Evolutionary conservation across 345 rosid genomes (phyloP), one percentile per base, ranked within the genome.

Genomic region (Diplotaxis tenuifolia): DNA sequence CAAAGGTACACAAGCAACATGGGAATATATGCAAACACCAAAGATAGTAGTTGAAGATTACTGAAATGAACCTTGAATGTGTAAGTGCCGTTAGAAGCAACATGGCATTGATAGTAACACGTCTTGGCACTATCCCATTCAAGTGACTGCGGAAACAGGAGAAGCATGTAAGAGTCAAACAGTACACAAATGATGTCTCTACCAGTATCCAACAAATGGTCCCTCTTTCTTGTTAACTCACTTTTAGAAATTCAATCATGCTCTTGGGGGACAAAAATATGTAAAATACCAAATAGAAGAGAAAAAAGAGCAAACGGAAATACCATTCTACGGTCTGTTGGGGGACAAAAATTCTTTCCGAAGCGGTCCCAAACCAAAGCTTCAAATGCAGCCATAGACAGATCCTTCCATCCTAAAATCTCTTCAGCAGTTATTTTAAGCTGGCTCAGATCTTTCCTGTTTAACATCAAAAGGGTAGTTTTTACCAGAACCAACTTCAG

Each of bases 341-440:
- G 59, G 10, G 47, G 2, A 62, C 67, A 72, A 50, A 1, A 15
- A 9, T 22, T 0, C 4, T 9, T 12, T 42, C 68, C 58, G 20
- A 77, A 77, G 8, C 58, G 16, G 1, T 74, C 12, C 90, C 94
- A 92, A 59, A 88, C 78, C 22, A 62, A 38, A 11, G 15, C 18
- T 82, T 92, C 97, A 58, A 83, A 89, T 10, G 36, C 68, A 8
- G 19, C 40, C 89, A 92, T 86, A 2, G 70, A 50, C 55, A 86
- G 80, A 67, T 83, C 75, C 15, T 82, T 83, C 27, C 79, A 53
- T 23, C 1, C 21, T 63, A 77, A 81, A 71, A 92, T 89, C 32
- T 62, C 11, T 47, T 86, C 85, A 5, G 80, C 72, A 5, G 75
- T 55, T 23, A 80, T 22, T 5, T 54, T 34, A 18, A 73, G 81